Conservation (phyloP, 805 yeast species). For the Saccharomyces cerevisiae region DNA sequence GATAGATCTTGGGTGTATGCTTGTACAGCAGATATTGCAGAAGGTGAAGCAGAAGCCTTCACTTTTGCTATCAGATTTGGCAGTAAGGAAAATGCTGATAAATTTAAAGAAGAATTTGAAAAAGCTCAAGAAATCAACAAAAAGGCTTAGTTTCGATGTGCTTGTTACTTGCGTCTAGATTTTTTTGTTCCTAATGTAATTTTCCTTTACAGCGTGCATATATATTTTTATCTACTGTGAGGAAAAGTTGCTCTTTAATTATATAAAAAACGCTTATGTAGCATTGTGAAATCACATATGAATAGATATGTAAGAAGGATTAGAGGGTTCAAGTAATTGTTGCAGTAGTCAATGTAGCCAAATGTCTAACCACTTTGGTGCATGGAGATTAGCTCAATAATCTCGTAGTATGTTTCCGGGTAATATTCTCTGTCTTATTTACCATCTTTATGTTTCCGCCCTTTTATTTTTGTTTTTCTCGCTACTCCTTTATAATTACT, state of each 20-base stretch:
- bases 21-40: slow-evolving; percentile 89
- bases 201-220: not conserved
- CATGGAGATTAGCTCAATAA: not conserved
- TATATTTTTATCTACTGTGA: not conserved
- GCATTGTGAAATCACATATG: not conserved
- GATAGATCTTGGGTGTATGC: slow-evolving; percentile 98
- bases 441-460: not conserved
- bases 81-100: slow-evolving; percentile 85
- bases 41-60: slow-evolving; percentile 92
- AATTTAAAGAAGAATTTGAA: slow-evolving; percentile 87
- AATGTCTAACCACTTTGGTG: not conserved
- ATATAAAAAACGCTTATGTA: not conserved
- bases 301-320: not conserved
- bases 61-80: slow-evolving; percentile 96
- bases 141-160: slow-evolving; percentile 15
- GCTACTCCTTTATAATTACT: not conserved
- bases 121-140: slow-evolving; percentile 69
- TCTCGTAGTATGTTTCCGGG: not conserved
- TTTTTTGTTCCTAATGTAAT: not conserved
- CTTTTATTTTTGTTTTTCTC: not conserved
- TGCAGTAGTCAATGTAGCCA: not conserved
- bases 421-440: not conserved
- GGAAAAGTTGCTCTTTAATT: not conserved
- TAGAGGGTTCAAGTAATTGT: not conserved
- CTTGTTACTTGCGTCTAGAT: not conserved